Evolutionary conservation across 1,284 basidiomycete genomes (phyloP).

Genomic region (Tilletia walkeri): DNA sequence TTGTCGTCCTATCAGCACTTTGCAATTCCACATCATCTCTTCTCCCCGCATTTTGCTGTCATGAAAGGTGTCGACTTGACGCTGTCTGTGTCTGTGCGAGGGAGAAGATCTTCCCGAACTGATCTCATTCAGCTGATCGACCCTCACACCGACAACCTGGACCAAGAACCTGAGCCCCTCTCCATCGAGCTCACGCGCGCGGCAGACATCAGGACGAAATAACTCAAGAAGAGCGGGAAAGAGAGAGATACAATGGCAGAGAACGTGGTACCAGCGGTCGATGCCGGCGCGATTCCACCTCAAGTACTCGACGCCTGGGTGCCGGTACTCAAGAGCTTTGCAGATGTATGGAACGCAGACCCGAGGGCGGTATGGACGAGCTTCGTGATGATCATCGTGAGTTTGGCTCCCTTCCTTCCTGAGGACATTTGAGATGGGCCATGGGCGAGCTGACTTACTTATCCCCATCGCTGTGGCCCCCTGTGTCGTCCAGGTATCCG

Average conservation of each 20-base stretch:
- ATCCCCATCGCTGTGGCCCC: neutral
- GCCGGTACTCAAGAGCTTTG: conserved; percentile 14
- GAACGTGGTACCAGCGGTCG: neutral
- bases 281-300: neutral
- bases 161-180: too few species aligned
- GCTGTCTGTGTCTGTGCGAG: too few species aligned
- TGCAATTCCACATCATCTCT: too few species aligned
- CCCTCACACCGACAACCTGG: too few species aligned
- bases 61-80: too few species aligned
- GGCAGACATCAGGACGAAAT: too few species aligned
- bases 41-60: too few species aligned
- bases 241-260: neutral
- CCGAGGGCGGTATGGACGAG: conserved; percentile 28
- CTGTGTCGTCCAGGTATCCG: conserved; percentile 49
- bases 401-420: neutral
- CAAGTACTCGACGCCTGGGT: conserved; percentile 6
- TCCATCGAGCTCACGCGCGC: too few species aligned
- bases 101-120: too few species aligned
- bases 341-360: conserved; percentile 18
- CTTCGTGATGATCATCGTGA: conserved; percentile 30
- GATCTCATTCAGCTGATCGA: too few species aligned
- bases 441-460: neutral
- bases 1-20: too few species aligned
- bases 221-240: neutral
- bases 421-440: neutral